These are phyloP conservation scores for Trematosphaeria pertusa DNA, from an alignment of 2,329 filamentous ascomycete genomes.

Conservation along the genomic window DNA sequence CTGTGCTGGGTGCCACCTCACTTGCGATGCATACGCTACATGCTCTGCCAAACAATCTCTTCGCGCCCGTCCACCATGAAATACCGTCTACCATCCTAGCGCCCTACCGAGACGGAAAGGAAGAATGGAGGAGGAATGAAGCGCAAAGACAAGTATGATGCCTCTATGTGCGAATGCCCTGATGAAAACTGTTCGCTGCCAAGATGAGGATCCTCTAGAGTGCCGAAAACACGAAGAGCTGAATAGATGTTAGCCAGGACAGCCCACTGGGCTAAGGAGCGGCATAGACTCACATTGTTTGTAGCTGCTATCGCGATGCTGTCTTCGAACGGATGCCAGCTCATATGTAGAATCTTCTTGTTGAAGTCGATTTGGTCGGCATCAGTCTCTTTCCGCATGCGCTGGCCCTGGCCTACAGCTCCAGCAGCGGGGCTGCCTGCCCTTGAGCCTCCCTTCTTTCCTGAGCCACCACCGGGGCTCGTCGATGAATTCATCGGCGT, in stretches of 20 bases:
- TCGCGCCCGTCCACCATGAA: conserved; percentile 29
- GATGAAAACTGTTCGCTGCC: conserved; percentile 31
- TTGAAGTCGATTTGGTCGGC: conserved; percentile 99
- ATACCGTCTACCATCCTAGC: conserved; percentile 40
- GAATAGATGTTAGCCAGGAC: conserved; percentile 25
- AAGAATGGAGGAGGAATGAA: conserved; percentile 37
- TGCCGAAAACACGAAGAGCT: conserved; percentile 64
- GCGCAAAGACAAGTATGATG: conserved; percentile 33
- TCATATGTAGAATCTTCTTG: conserved; percentile 99
- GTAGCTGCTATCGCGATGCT: conserved; percentile 99
- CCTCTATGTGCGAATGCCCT: conserved; percentile 38
- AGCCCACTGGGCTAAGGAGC: too few relatives aligned
- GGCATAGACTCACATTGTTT: conserved; percentile 91
- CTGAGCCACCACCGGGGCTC: conserved; percentile 73
- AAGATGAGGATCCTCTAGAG: conserved; percentile 49
- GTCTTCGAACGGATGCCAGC: conserved; percentile 99
- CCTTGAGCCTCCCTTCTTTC: conserved; percentile 88
- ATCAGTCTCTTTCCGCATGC: conserved; percentile 99
- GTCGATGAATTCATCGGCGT: conserved; percentile 90
- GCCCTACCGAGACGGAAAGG: conserved; percentile 35
- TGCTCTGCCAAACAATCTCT: conserved; percentile 32
- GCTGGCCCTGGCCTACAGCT: conserved; percentile 75
- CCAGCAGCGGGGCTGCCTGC: conserved; percentile 84
- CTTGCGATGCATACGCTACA: conserved; percentile 36
- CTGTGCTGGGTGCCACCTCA: conserved; percentile 29